phyloP scores from a whole-genome alignment of 495 filamentous ascomycete species.

The Penicillium coffeae region DNA sequence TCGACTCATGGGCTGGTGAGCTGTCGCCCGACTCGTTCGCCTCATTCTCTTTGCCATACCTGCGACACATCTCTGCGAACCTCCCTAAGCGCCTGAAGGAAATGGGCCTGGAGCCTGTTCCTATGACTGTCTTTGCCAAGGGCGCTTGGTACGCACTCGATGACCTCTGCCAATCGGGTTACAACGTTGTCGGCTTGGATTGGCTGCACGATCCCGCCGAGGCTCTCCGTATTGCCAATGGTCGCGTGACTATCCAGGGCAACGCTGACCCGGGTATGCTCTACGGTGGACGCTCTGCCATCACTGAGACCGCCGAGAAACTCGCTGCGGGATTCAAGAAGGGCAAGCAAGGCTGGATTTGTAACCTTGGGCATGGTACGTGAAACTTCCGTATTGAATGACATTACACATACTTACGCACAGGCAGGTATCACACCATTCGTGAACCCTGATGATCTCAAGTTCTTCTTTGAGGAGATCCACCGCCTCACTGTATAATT shows the following conservation, averaged over 20 bases:
- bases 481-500: conserved; percentile 53
- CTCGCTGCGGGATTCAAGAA: conserved; percentile 85
- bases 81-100: conserved; percentile 69
- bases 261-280: conserved; percentile 93
- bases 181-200: conserved; percentile 90
- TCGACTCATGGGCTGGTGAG: conserved; percentile 97
- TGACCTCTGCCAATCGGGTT: conserved; percentile 78
- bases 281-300: conserved; percentile 77
- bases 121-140: conserved; percentile 99
- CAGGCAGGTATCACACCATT: conserved; percentile 78
- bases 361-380: conserved; percentile 84
- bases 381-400: conserved; percentile 5
- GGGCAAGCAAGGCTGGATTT: conserved; percentile 86
- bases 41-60: conserved; percentile 78
- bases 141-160: conserved; percentile 97
- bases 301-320: conserved; percentile 70
- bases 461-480: conserved; percentile 90
- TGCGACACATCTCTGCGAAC: conserved; percentile 74
- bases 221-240: conserved; percentile 70
- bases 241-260: conserved; percentile 80
- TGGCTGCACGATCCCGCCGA: conserved; percentile 90
- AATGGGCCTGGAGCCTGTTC: conserved; percentile 72
- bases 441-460: conserved; percentile 87
- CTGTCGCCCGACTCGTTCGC: conserved; percentile 79
- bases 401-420: conserved; percentile 16